Evolutionary conservation across 306 rosid species (phyloP).

Genomic region (Ziziphus jujuba): DNA sequence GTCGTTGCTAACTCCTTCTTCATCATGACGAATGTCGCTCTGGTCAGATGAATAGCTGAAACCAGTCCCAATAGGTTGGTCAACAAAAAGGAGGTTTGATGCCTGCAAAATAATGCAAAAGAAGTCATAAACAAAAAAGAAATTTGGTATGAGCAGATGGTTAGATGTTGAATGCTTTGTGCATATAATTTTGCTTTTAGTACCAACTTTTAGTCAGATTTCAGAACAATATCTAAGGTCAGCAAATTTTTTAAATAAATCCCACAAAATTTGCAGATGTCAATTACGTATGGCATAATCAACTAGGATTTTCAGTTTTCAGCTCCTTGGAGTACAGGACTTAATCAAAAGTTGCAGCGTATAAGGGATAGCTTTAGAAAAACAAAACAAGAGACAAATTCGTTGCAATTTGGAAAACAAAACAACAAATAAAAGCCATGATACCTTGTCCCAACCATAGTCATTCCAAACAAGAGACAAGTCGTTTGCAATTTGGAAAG

Average conservation of each 20-base stretch:
- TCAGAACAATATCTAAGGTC: too few relatives aligned
- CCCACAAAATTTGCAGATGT: too few relatives aligned
- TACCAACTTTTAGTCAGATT: too few relatives aligned
- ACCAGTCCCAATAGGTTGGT: conserved; percentile 94
- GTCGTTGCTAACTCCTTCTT: conserved; percentile 81
- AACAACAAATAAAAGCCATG: background rate
- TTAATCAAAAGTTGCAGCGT: too few relatives aligned
- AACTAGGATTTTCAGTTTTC: too few relatives aligned
- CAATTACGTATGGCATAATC: too few relatives aligned
- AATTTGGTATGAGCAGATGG: background rate
- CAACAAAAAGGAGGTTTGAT: conserved; percentile 78
- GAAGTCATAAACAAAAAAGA: background rate
- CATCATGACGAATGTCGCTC: conserved; percentile 70
- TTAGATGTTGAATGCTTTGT: too few relatives aligned
- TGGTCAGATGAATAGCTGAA: conserved; percentile 76
- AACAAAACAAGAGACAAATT: background rate
- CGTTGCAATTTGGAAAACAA: background rate
- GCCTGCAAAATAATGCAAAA: conserved; percentile 43
- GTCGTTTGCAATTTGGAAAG: conserved; percentile 64
- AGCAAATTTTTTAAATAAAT: too few relatives aligned
- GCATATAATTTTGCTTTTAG: too few relatives aligned
- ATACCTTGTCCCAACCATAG: conserved; percentile 90
- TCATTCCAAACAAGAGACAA: conserved; percentile 82
- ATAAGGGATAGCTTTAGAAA: too few relatives aligned
- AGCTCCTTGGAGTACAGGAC: too few relatives aligned